These are phyloP conservation scores for Colletotrichum musicola DNA, from an alignment of 2,329 filamentous ascomycete species.

Conservation along the genomic window DNA sequence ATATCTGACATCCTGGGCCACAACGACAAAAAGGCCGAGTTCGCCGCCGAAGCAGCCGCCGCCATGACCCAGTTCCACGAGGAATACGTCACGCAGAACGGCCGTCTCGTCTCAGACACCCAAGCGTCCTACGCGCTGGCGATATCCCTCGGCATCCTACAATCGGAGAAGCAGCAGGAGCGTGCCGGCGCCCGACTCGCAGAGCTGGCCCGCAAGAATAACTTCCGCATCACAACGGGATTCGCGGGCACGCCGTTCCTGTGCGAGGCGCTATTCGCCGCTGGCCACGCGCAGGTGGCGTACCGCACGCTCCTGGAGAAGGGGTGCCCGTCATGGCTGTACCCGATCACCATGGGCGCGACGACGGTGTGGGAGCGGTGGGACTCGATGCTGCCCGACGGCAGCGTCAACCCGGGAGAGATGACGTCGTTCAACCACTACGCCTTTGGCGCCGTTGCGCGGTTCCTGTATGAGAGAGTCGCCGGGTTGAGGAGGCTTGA, in stretches of 20 bases:
- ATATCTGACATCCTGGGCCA: slow-evolving; percentile 10
- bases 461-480: slow-evolving; percentile 50
- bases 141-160: slow-evolving; percentile 40
- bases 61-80: slow-evolving; percentile 40
- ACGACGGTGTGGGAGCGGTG: slow-evolving; percentile 59
- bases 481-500: slow-evolving; percentile 42
- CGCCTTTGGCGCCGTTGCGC: slow-evolving; percentile 53
- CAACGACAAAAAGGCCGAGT: background rate
- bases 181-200: slow-evolving; percentile 18
- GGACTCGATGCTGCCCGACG: slow-evolving; percentile 54
- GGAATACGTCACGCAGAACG: slow-evolving; percentile 41
- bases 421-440: slow-evolving; percentile 60
- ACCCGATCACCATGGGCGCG: slow-evolving; percentile 53
- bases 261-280: slow-evolving; percentile 35
- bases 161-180: background rate
- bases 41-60: background rate
- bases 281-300: slow-evolving; percentile 39
- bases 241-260: slow-evolving; percentile 44
- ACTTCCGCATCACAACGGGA: slow-evolving; percentile 40
- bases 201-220: slow-evolving; percentile 11
- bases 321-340: slow-evolving; percentile 52
- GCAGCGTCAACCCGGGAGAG: slow-evolving; percentile 52
- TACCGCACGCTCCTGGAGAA: slow-evolving; percentile 54
- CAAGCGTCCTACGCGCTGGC: slow-evolving; percentile 42
- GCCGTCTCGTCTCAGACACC: slow-evolving; percentile 39